phyloP scores from a whole-genome alignment of 805 yeast genomes.

The Komagataella mondaviorum region DNA sequence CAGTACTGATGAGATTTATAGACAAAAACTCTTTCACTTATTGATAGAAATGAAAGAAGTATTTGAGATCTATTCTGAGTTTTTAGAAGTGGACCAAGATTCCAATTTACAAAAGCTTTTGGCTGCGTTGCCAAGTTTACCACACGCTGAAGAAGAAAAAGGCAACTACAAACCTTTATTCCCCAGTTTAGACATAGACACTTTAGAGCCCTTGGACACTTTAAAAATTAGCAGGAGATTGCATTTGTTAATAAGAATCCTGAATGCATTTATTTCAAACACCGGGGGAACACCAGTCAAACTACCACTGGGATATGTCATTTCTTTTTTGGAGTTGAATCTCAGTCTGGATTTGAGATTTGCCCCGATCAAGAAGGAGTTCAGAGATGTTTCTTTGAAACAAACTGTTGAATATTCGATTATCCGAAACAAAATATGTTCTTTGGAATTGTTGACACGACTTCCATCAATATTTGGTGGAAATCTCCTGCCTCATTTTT shows the following conservation, averaged over 20 bases:
- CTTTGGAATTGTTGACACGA: conserved; percentile 26
- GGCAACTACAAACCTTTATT: conserved; percentile 19
- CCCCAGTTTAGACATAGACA: conserved; percentile 41
- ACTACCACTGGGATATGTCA: conserved; percentile 48
- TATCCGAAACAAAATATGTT: conserved; percentile 27
- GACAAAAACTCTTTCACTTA: conserved; percentile 28
- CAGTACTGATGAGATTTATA: conserved; percentile 33
- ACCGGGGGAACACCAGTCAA: conserved; percentile 33
- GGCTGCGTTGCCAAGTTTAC: conserved; percentile 22
- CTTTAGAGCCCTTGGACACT: conserved; percentile 39
- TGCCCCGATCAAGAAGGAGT: conserved; percentile 42
- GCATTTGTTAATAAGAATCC: conserved; percentile 26
- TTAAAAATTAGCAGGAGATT: conserved; percentile 39
- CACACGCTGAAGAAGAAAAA: conserved; percentile 6
- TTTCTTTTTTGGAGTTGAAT: conserved; percentile 38
- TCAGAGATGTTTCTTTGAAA: conserved; percentile 38
- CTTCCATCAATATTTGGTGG: conserved; percentile 24
- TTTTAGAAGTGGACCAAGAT: conserved; percentile 46
- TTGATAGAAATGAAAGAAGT: conserved; percentile 42
- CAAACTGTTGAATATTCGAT: conserved; percentile 29
- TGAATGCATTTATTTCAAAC: conserved; percentile 37
- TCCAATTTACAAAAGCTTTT: conserved; percentile 28
- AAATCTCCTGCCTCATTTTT: conserved; percentile 28
- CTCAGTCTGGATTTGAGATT: conserved; percentile 41
- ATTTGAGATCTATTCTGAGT: conserved; percentile 40